A percentile compares a stretch with the other conserved stretches of the same genome.
phyloP scores from a whole-genome alignment of 1,139 yeast species.

The Candida tetrigidarum region DNA sequence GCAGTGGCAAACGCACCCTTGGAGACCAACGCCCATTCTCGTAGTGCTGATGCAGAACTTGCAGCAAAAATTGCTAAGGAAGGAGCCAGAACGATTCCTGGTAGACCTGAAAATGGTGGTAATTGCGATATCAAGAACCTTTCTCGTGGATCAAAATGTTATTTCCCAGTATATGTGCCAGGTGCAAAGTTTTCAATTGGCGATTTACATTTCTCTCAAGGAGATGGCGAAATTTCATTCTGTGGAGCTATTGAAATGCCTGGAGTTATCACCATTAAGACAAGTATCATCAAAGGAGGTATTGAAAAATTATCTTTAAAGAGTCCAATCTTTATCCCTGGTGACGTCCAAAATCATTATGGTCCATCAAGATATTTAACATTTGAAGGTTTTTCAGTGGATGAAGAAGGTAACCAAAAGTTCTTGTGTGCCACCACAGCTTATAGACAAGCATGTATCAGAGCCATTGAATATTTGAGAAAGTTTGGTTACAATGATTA shows the following conservation, averaged over 20 bases:
- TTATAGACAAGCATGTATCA: conserved; percentile 50
- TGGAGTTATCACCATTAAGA: conserved; percentile 46
- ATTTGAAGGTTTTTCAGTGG: conserved; percentile 56
- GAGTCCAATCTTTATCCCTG: conserved; percentile 51
- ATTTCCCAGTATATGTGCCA: conserved; percentile 48
- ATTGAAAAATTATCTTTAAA: conserved; percentile 41
- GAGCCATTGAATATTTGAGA: conserved; percentile 53
- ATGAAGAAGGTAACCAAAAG: conserved; percentile 46
- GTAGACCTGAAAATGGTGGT: conserved; percentile 57
- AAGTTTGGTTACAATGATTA: conserved; percentile 54
- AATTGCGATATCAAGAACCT: conserved; percentile 55
- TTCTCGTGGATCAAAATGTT: conserved; percentile 51
- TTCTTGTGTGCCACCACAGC: conserved; percentile 52
- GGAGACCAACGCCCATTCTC: conserved; percentile 39
- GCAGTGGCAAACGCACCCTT: conserved; percentile 48
- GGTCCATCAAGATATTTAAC: conserved; percentile 53
- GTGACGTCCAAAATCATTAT: conserved; percentile 49
- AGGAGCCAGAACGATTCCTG: conserved; percentile 57
- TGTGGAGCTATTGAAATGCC: conserved; percentile 61
- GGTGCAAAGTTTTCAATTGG: conserved; percentile 54
- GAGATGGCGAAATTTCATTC: conserved; percentile 56
- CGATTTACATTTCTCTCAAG: conserved; percentile 54
- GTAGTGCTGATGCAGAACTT: conserved; percentile 30
- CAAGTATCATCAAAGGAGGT: conserved; percentile 44
- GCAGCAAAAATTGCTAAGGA: conserved; percentile 33